Base-by-base conservation (phyloP, 257 asterid species). In the Solanum bulbocastanum region DNA sequence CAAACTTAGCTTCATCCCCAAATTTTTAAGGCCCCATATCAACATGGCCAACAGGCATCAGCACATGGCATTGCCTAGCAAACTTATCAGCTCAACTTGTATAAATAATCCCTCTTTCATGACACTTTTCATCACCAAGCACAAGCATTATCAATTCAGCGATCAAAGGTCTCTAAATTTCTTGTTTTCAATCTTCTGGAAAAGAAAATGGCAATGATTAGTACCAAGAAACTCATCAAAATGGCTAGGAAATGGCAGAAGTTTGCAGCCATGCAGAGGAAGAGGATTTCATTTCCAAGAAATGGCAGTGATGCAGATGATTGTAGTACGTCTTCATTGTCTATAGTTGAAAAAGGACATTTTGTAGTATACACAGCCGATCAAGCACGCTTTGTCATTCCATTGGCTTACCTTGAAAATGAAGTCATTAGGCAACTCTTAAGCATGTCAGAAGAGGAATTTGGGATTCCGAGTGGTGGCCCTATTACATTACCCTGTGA, bases 251-350 rank as follows among this genome's bases (percentile, higher is more conserved):
- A 23, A 60, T 60, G 69, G 69, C 69, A 60, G 14, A 60, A 60
- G 30, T 60, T 60, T 60, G 69, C 69, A 23, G 7, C 15, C 69
- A 60, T 60, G 69, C 69, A 60, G 15, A 60, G 69, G 69, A 60
- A 60, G 30, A 60, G 30, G 69, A 60, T 60, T 60, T 60, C 69
- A 10, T 60, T 60, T 60, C 69, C 69, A 60, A 60, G 30, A 60
- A 23, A 23, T 60, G 30, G 0, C 0, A 60, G 0, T 0, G 30
- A 60, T 60, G 30, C 15, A 60, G 69, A 60, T 1, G 0, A 0
- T 60, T 60, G 69, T 0, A 60, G 69, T 60, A 60, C 30, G 1
- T 60, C 69, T 10, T 60, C 69, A 60, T 10, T 15, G 30, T 9
- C n/a, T 73, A 22, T 73, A 2, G 82, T 36, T 22, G 82, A 36